phyloP scores from a whole-genome alignment of 2,329 filamentous ascomycete genomes.

The Dactylonectria macrodidyma region DNA sequence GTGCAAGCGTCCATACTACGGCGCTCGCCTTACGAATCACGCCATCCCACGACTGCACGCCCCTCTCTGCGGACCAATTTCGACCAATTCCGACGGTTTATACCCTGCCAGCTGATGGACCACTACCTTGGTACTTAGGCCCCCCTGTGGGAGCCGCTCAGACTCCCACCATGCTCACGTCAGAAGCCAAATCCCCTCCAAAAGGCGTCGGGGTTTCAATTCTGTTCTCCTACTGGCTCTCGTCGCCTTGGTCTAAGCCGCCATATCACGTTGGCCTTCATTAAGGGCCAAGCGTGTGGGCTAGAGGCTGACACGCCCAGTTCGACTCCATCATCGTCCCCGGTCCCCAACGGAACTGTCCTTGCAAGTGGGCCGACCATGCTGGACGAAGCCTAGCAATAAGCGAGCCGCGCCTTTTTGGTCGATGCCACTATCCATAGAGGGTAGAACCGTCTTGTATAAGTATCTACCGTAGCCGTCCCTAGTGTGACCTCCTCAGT shows the following conservation, averaged over 20 bases:
- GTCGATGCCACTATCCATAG: neutral
- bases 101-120: constrained; percentile 13
- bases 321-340: neutral
- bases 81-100: neutral
- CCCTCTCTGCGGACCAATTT: neutral
- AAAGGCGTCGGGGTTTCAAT: neutral
- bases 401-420: neutral
- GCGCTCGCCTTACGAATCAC: constrained; percentile 9
- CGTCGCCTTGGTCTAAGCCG: neutral
- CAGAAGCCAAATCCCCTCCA: constrained; percentile 19
- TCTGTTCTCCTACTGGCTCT: constrained; percentile 3
- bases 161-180: constrained; percentile 26
- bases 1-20: too few relatives aligned
- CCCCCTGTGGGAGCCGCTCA: constrained; percentile 2
- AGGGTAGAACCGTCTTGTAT: constrained; percentile 17
- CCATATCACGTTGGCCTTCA: constrained; percentile 3
- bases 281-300: constrained; percentile 9
- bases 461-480: constrained; percentile 17
- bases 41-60: constrained; percentile 4
- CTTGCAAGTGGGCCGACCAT: constrained; percentile 14
- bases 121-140: neutral
- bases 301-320: constrained; percentile 7
- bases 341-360: constrained; percentile 20
- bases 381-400: constrained; percentile 6
- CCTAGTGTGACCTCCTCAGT: neutral